Evolutionary conservation across 169 alveolate species (phyloP).

Genomic region (Plasmodium knowlesi): DNA sequence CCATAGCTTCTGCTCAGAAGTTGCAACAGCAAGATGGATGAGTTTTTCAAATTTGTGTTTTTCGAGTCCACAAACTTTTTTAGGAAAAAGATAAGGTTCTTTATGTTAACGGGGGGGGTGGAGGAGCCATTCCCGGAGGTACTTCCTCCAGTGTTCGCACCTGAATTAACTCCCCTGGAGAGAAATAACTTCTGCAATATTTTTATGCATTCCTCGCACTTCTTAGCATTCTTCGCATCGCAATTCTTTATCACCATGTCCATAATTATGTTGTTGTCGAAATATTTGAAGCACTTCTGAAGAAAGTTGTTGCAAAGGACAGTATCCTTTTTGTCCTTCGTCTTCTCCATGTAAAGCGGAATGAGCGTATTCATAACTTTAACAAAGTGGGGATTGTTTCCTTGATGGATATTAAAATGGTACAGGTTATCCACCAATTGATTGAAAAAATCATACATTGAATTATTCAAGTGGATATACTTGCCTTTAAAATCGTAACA

Average conservation of each 20-base stretch:
- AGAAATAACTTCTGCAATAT: constrained; percentile 46
- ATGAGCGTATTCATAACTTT: constrained; percentile 36
- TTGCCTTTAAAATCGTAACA: constrained; percentile 74
- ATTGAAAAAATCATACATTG: constrained; percentile 37
- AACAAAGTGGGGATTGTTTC: constrained; percentile 4
- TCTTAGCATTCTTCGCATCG: constrained; percentile 51
- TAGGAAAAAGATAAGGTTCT: constrained; percentile 46
- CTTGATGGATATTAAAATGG: constrained; percentile 17
- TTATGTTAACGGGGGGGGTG: constrained; percentile 21
- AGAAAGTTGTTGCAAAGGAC: constrained; percentile 55
- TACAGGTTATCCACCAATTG: constrained; percentile 5
- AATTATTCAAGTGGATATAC: constrained; percentile 26
- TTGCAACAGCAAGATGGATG: constrained; percentile 67
- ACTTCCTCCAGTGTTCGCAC: neutral
- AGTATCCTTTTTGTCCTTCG: constrained; percentile 47
- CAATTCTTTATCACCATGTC: constrained; percentile 38
- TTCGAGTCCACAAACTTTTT: constrained; percentile 74
- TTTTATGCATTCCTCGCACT: constrained; percentile 59
- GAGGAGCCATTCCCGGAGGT: neutral
- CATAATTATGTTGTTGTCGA: constrained; percentile 45
- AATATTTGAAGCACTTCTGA: constrained; percentile 45
- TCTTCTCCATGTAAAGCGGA: constrained; percentile 32
- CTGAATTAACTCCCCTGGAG: neutral
- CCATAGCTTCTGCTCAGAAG: constrained; percentile 59
- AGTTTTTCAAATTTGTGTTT: constrained; percentile 44